Evolutionary conservation across 2,329 filamentous ascomycete genomes (phyloP).

Genomic region (Cladophialophora immunda): DNA sequence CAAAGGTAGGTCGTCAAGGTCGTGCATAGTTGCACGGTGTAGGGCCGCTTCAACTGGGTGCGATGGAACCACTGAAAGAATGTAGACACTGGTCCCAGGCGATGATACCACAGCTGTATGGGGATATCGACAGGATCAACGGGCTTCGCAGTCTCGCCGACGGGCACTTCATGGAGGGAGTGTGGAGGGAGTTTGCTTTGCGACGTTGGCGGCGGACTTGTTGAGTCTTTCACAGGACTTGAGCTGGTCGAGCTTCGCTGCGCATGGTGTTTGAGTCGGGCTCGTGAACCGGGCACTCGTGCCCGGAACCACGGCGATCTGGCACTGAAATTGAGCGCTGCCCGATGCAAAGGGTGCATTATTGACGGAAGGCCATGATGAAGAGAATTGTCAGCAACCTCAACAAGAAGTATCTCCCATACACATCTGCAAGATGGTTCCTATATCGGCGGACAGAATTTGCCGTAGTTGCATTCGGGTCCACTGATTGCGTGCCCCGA

Average conservation of each 20-base stretch:
- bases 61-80: conserved; percentile 50
- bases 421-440: conserved; percentile 18
- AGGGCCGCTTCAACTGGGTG: conserved; percentile 75
- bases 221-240: conserved; percentile 21
- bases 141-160: conserved; percentile 25
- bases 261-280: conserved; percentile 24
- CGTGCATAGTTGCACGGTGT: conserved; percentile 79
- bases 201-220: neutral
- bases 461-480: conserved; percentile 1
- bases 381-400: conserved; percentile 5
- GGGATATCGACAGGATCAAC: conserved; percentile 39
- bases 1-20: conserved; percentile 80
- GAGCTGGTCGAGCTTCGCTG: conserved; percentile 26
- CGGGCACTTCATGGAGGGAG: conserved; percentile 22
- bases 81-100: conserved; percentile 40
- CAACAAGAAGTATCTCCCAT: neutral
- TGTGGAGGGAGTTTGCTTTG: conserved; percentile 25
- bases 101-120: conserved; percentile 40
- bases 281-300: conserved; percentile 11
- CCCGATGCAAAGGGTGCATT: conserved; percentile 33
- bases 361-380: conserved; percentile 24
- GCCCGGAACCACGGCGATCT: conserved; percentile 28
- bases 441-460: conserved; percentile 12
- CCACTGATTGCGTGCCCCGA: conserved; percentile 18
- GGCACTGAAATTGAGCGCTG: conserved; percentile 32